Base-by-base conservation (phyloP, 2,329 filamentous ascomycete genomes). In the Sclerotinia glacialis region DNA sequence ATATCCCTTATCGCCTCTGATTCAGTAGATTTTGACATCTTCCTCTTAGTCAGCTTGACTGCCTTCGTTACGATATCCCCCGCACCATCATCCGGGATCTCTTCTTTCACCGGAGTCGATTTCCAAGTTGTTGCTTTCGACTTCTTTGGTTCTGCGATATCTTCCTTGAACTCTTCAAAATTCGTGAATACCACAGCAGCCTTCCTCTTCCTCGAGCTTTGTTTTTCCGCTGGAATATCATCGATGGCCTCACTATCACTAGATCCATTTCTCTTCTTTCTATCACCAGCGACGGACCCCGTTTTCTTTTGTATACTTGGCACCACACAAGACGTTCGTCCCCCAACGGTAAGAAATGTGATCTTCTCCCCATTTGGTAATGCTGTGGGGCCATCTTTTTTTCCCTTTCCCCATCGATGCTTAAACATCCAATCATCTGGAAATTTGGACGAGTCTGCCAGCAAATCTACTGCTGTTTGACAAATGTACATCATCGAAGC, bases 351-450 rank as follows among this genome's bases (percentile, higher is more conserved):
- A 59, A 98, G 79, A 74, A 94, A 95, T 0, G 88, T 87, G 55
- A 98, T 88, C 78, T 90, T 93, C 70, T 93, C 89, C 0, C 95
- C 95, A 70, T 87, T 96, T 0, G 94, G 94, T 37, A 98, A 79
- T 59, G 83, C 84, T 5, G 84, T 85, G 0, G 83, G 78, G 1
- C 86, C 83, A 40, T 84, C 85, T 75, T 94, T 93, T 75, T 92
- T 92, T 26, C 91, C 91, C 75, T 97, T 97, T 16, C 88, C 86
- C 95, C 95, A 98, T 34, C 93, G 86, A 76, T 96, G 83, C 69
- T 90, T 89, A 81, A 96, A 96, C 14, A 96, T 80, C 92, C 95
- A 99, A 69, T 93, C 83, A 6, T 90, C 83, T 0, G 95, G 95
- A 69, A 98, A 97, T 74, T 90, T 82, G 49, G 90, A 88, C 26